Conservation (phyloP, 805 yeast genomes). For the Candida chilensis region DNA sequence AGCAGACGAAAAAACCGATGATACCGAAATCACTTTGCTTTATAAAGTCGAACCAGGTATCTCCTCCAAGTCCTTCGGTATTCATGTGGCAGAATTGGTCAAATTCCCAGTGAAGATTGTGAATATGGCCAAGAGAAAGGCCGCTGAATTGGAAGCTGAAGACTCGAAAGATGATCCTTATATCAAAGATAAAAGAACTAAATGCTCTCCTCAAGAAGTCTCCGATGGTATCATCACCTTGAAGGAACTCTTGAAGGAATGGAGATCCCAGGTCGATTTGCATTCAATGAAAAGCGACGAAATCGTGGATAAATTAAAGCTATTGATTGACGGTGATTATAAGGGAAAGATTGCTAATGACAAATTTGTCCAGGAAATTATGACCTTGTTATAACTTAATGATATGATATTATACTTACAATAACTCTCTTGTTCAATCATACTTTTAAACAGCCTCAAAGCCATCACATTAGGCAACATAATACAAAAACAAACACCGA, state of each 20-base stretch:
- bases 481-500: too few species aligned
- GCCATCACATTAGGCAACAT: too few species aligned
- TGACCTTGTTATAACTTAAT: too few species aligned
- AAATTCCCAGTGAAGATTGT: slow-evolving; percentile 87
- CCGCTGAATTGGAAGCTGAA: slow-evolving; percentile 63
- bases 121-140: slow-evolving; percentile 92
- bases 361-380: slow-evolving; percentile 36
- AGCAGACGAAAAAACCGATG: slow-evolving; percentile 15
- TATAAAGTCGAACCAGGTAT: slow-evolving; percentile 97
- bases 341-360: slow-evolving; percentile 15
- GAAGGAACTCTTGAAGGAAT: slow-evolving; percentile 38
- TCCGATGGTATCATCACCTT: slow-evolving; percentile 41
- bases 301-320: slow-evolving; percentile 26
- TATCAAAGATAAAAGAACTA: slow-evolving; percentile 36
- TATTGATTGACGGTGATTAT: slow-evolving; percentile 11
- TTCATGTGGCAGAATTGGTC: slow-evolving; percentile 94
- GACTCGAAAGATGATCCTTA: slow-evolving; percentile 23
- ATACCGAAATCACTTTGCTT: slow-evolving; percentile 55
- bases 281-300: slow-evolving; percentile 21
- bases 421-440: too few species aligned
- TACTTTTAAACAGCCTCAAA: too few species aligned
- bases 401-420: too few species aligned
- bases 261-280: slow-evolving; percentile 37
- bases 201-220: slow-evolving; percentile 44
- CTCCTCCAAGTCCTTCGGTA: slow-evolving; percentile 93